Evolutionary conservation across 169 alveolate genomes (phyloP).

Genomic region (Plasmodium gonderi): DNA sequence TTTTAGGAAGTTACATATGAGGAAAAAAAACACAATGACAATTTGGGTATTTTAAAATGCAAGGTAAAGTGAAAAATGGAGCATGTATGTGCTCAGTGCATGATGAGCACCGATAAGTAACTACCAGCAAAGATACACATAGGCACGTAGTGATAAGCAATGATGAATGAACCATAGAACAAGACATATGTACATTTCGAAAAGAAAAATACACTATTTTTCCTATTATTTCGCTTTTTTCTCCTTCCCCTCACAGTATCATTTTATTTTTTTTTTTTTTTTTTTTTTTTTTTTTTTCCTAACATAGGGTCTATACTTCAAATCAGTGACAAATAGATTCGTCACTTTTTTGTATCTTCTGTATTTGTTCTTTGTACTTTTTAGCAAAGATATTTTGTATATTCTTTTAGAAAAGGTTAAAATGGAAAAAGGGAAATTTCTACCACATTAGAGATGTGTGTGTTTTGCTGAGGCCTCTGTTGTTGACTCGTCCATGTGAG

Average conservation of each 20-base stretch:
- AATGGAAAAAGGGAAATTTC: neutral
- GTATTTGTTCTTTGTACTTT: conserved; percentile 45
- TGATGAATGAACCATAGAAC: neutral
- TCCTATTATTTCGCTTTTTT: neutral
- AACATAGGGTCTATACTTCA: conserved; percentile 6
- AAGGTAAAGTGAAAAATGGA: conserved; percentile 3
- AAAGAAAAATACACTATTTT: neutral
- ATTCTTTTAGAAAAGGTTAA: conserved; percentile 39
- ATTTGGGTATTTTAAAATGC: conserved; percentile 4
- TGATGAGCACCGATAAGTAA: too few species aligned
- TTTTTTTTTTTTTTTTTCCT: neutral
- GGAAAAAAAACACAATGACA: conserved; percentile 1
- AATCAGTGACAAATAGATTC: neutral
- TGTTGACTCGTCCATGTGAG: neutral
- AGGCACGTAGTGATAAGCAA: too few species aligned
- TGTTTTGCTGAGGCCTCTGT: neutral
- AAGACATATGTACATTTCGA: neutral
- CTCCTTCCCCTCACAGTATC: neutral
- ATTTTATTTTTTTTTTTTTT: neutral
- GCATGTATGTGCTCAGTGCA: too few species aligned
- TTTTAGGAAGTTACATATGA: conserved; percentile 20
- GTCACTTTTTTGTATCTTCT: neutral
- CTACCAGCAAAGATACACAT: too few species aligned
- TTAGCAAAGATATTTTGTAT: conserved; percentile 54
- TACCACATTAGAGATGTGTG: neutral